Conservation (phyloP, 768 basidiomycete genomes). For the Gloeopeniophorella convolvens region DNA sequence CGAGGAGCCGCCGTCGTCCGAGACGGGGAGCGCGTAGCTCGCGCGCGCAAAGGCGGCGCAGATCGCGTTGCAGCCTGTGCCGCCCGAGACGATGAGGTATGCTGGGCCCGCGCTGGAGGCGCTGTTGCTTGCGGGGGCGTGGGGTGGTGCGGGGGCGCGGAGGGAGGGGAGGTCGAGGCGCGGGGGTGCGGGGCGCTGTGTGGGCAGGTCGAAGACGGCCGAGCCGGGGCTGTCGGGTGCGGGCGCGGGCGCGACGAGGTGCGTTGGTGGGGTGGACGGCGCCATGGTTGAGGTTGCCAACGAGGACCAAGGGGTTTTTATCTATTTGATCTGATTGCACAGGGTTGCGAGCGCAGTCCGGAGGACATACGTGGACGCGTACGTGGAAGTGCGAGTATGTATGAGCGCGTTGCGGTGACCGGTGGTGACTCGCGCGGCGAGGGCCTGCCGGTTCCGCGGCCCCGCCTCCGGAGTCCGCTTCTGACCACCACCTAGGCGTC, state of each 20-base stretch:
- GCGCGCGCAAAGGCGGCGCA: conserved; percentile 76
- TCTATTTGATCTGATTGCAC: too few species aligned
- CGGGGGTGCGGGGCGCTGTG: conserved; percentile 28
- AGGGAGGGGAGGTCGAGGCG: conserved; percentile 7
- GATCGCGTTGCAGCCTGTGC: conserved; percentile 91
- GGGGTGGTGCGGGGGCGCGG: too few species aligned
- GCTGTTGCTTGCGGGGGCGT: conserved; percentile 14
- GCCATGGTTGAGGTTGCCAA: too few species aligned
- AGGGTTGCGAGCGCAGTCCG: not conserved
- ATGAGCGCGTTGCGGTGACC: too few species aligned
- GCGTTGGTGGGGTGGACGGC: too few species aligned
- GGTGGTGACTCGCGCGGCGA: too few species aligned
- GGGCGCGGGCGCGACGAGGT: not conserved
- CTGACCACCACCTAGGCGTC: too few species aligned
- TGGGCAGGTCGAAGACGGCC: conserved; percentile 69
- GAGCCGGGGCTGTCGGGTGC: conserved; percentile 49
- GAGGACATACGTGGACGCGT: too few species aligned
- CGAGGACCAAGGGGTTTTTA: too few species aligned
- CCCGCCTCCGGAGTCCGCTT: too few species aligned
- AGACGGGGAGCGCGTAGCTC: conserved; percentile 85
- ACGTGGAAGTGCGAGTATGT: too few species aligned
- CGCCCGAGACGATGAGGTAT: conserved; percentile 80
- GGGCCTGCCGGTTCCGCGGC: too few species aligned
- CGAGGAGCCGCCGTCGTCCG: conserved; percentile 93
- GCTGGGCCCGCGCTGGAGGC: conserved; percentile 29